Evolutionary conservation across 179 eudicot genomes (phyloP), one percentile per base, ranked within the genome.

Genomic region (Beta corolliflora): DNA sequence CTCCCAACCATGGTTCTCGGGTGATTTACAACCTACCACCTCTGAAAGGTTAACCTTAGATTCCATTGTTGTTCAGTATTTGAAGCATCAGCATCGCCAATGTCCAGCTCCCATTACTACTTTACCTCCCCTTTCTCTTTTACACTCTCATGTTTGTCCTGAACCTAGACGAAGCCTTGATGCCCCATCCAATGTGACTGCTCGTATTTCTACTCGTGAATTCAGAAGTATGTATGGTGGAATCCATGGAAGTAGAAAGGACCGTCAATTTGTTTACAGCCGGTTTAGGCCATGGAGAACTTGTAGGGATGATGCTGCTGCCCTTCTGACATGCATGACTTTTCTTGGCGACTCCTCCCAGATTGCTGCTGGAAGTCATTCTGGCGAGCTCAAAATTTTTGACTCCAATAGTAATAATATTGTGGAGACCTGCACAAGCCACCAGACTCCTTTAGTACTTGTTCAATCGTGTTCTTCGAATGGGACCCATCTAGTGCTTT

Each of bases 51-150:
- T 97, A 65, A 92, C 94, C 14, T 81, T 97, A 64, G 98, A 97
- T 59, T 94, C 99, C 76, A 87, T 97, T 84, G 94, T 94, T 85
- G 91, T 92, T 83, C 98, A 97, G 91, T 94, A 89, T 79, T 83
- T 97, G 82, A 97, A 97, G 88, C 97, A 97, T 81, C 99, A 97
- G 82, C 98, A 97, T 85, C 97, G 98, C 65, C 98, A 97, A 82
- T 97, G 99, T 81, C 97, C 98, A 77, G 97, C 97, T 84, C 99
- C 98, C 29, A 94, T 97, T 66, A 94, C 99, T 65, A 97, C 99
- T 64, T 87, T 94, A 67, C 99, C 99, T 31, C 97, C 98, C 54
- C 94, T 94, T 66, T 97, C 98, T 61, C 94, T 96, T 76, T 83
- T 93, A 86, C 99, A 97, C 52, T 94, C 99, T 59, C 99, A 97